These are phyloP conservation scores for Pythium periplocum DNA, from an alignment of 352 stramenopile genomes.

Conservation along the genomic window DNA sequence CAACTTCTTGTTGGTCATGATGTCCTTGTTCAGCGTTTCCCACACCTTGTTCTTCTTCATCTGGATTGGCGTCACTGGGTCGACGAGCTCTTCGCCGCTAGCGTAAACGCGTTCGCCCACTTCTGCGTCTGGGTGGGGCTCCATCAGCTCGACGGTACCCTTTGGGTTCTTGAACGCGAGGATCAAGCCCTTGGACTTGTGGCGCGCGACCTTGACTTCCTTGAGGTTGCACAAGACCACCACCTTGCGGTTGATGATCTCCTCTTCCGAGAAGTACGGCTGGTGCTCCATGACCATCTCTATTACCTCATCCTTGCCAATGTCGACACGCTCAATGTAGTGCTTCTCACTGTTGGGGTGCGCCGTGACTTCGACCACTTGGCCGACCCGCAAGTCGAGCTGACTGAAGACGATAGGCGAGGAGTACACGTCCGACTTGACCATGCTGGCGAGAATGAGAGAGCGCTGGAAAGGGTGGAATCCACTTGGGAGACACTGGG, in stretches of 20 bases:
- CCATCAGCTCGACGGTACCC: constrained; percentile 56
- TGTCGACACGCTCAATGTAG: constrained; percentile 73
- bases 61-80: constrained; percentile 71
- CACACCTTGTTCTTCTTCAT: constrained; percentile 87
- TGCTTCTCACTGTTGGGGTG: constrained; percentile 68
- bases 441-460: constrained; percentile 30
- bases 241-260: constrained; percentile 62
- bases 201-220: constrained; percentile 62
- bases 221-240: constrained; percentile 76
- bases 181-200: constrained; percentile 61
- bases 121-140: constrained; percentile 53
- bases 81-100: constrained; percentile 56
- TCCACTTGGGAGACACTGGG: constrained; percentile 31
- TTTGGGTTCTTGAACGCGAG: constrained; percentile 46
- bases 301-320: constrained; percentile 66
- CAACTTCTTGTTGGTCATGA: constrained; percentile 74
- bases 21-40: constrained; percentile 65
- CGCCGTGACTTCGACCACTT: constrained; percentile 57
- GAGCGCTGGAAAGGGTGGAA: constrained; percentile 4
- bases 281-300: constrained; percentile 79
- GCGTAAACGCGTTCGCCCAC: constrained; percentile 71
- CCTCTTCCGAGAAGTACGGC: constrained; percentile 70
- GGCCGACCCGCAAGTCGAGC: constrained; percentile 64
- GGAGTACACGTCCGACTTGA: constrained; percentile 75
- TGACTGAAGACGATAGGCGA: constrained; percentile 68